Evolutionary conservation across 2,329 filamentous ascomycete genomes (phyloP).

Genomic region (Fusarium virguliforme): DNA sequence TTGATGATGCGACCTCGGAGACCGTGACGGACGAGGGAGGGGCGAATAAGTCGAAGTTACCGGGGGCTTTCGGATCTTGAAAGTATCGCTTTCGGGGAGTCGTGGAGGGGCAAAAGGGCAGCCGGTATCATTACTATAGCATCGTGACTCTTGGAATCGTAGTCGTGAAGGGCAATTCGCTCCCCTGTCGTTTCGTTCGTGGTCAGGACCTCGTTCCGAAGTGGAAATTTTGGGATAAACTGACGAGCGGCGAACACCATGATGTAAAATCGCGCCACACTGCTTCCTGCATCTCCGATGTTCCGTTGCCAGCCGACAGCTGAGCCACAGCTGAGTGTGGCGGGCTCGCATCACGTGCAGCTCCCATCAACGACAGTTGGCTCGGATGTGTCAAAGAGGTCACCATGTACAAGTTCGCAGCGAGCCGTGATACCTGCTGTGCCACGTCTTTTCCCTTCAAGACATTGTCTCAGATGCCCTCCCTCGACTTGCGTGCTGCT

Average conservation of each 20-base stretch:
- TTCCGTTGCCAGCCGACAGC: slow-evolving; percentile 11
- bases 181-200: slow-evolving; percentile 25
- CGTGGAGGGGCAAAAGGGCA: slow-evolving; percentile 20
- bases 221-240: slow-evolving; percentile 37
- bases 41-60: slow-evolving; percentile 36
- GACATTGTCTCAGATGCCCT: slow-evolving; percentile 21
- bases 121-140: slow-evolving; percentile 27
- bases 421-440: slow-evolving; percentile 6
- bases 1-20: slow-evolving; percentile 28
- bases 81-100: slow-evolving; percentile 30
- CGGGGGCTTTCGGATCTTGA: slow-evolving; percentile 47
- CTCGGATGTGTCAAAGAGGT: not conserved
- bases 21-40: slow-evolving; percentile 31
- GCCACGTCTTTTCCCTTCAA: not conserved
- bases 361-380: not conserved
- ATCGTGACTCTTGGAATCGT: slow-evolving; percentile 21
- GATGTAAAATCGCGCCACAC: slow-evolving; percentile 49
- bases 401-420: slow-evolving; percentile 7
- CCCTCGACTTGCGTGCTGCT: not conserved
- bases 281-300: not conserved
- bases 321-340: slow-evolving; percentile 28
- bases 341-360: slow-evolving; percentile 33
- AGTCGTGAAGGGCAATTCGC: slow-evolving; percentile 15
- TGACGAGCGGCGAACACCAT: slow-evolving; percentile 25
- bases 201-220: slow-evolving; percentile 24